Percentiles rank a stretch among this genome's conserved stretches.
Evolutionary conservation across 2,329 filamentous ascomycete genomes (phyloP).

Genomic region (Sporothrix variecibatus): DNA sequence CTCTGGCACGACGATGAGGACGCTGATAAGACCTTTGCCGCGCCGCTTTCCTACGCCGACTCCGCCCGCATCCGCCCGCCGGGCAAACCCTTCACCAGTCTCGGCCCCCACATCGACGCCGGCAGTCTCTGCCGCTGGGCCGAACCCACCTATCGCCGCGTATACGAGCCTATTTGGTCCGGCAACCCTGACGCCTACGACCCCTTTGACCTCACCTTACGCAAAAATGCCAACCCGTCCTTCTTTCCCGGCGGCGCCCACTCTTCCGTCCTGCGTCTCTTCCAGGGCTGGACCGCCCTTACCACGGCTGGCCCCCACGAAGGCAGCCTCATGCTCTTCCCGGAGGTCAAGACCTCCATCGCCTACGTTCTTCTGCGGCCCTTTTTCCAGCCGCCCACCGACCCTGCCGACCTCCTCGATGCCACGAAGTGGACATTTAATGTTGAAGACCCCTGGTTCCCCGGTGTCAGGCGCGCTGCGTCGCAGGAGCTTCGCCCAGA

Average conservation of each 20-base stretch:
- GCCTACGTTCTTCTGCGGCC: conserved; percentile 47
- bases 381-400: conserved; percentile 42
- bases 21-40: conserved; percentile 35
- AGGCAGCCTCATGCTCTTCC: conserved; percentile 45
- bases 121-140: conserved; percentile 48
- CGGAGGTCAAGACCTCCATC: conserved; percentile 41
- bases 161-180: conserved; percentile 42
- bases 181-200: conserved; percentile 43
- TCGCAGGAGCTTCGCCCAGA: conserved; percentile 41
- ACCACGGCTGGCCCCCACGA: conserved; percentile 39
- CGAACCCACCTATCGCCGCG: conserved; percentile 41
- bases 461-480: conserved; percentile 40
- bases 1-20: conserved; percentile 42
- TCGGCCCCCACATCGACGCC: conserved; percentile 49
- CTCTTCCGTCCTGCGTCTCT: conserved; percentile 43
- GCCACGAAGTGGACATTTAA: conserved; percentile 43
- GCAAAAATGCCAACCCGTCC: conserved; percentile 40
- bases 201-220: conserved; percentile 41
- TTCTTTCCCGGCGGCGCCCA: conserved; percentile 42
- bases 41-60: conserved; percentile 45
- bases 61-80: conserved; percentile 43
- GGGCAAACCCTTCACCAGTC: conserved; percentile 42
- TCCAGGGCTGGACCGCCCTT: conserved; percentile 48
- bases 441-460: conserved; percentile 39
- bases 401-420: conserved; percentile 39